Evolutionary conservation across 1,284 basidiomycete species (phyloP).

Genomic region (Hymenochaete sp.): DNA sequence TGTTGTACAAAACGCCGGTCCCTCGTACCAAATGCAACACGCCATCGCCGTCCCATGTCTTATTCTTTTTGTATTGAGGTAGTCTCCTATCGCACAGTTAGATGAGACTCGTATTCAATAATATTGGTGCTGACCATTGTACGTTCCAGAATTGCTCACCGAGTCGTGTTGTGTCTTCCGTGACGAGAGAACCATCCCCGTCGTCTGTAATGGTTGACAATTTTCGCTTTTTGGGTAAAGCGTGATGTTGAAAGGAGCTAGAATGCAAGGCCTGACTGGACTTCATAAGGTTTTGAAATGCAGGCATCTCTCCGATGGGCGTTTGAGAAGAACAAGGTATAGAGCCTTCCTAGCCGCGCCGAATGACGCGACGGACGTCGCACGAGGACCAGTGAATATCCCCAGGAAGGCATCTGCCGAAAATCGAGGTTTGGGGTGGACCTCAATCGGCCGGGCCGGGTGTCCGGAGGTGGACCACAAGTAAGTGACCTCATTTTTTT

Average conservation of each 20-base stretch:
- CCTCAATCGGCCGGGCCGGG: no score
- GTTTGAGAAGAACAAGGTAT: no score
- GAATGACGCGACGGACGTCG: no score
- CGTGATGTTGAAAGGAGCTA: neutral
- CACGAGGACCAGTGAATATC: no score
- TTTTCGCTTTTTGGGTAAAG: conserved; percentile 3
- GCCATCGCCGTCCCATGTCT: conserved; percentile 85
- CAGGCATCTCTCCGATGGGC: no score
- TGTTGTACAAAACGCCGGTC: conserved; percentile 48
- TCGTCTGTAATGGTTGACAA: no score
- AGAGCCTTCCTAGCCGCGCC: no score
- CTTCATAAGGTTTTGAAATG: conserved; percentile 9
- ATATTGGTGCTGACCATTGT: conserved; percentile 42
- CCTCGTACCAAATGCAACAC: conserved; percentile 46
- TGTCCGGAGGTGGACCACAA: no score
- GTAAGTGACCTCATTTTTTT: no score
- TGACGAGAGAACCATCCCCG: conserved; percentile 3
- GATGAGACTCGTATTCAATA: neutral
- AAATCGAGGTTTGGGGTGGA: no score
- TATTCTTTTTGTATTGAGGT: conserved; percentile 79
- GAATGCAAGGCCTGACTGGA: conserved; percentile 2
- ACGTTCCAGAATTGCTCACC: conserved; percentile 55
- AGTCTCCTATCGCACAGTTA: conserved; percentile 47
- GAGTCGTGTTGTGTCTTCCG: conserved; percentile 15
- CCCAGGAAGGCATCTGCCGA: no score